Evolutionary conservation across 192 early-diverging fungal species (phyloP).

Genomic region (Phlyctochytrium planicorne): DNA sequence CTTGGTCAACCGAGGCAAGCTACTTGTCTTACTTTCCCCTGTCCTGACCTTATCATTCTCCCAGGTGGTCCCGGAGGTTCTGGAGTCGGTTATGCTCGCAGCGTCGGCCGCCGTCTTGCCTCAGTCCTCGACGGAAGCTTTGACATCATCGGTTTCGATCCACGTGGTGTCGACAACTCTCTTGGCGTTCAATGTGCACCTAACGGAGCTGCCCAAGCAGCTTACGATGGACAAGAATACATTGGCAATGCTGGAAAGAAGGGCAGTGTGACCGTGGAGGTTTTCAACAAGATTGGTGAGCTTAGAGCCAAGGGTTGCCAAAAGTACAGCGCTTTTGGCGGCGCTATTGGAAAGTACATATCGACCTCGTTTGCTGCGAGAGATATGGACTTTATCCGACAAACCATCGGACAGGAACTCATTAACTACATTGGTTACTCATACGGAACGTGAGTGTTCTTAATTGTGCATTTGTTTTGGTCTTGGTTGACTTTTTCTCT

Average conservation of each 20-base stretch:
- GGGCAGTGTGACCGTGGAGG: background rate
- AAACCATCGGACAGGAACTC: conserved; percentile 33
- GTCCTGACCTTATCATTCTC: background rate
- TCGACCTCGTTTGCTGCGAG: conserved; percentile 41
- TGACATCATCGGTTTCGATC: conserved; percentile 45
- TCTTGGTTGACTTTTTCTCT: background rate
- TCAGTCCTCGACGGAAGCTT: conserved; percentile 25
- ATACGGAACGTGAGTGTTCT: conserved; percentile 34
- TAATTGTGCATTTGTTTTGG: too few species aligned
- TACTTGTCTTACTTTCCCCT: too few species aligned
- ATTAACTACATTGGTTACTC: conserved; percentile 46
- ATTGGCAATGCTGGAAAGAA: background rate
- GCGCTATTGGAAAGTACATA: conserved; percentile 29
- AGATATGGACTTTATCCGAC: conserved; percentile 44
- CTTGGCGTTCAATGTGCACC: conserved; percentile 15
- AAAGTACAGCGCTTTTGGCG: conserved; percentile 32
- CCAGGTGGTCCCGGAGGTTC: too few species aligned
- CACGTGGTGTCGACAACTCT: conserved; percentile 34
- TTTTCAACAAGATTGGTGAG: background rate
- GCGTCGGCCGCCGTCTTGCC: too few species aligned
- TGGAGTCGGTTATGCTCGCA: too few species aligned
- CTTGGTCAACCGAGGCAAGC: conserved; percentile 25
- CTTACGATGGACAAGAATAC: background rate
- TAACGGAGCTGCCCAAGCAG: background rate
- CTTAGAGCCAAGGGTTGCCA: conserved; percentile 21